Percentiles rank a stretch among this genome's conserved stretches.
phyloP scores from a whole-genome alignment of 148 eudicot species.

The Nepenthes mirabilis region DNA sequence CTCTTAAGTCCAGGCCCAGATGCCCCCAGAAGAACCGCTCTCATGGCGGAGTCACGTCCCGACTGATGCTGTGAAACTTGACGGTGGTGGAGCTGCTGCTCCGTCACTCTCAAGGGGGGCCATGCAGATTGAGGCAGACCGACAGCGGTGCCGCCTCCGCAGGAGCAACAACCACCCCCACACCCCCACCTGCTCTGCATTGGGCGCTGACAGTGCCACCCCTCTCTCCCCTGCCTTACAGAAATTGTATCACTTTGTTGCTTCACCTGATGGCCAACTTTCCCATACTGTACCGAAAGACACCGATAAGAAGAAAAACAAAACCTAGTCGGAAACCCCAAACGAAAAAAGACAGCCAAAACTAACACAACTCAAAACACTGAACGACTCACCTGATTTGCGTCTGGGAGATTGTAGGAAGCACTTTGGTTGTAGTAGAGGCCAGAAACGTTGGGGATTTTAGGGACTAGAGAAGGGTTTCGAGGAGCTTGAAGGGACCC shows the following conservation, averaged over 20 bases:
- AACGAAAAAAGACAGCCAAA: neutral
- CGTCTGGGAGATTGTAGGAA: conserved; percentile 5
- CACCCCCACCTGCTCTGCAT: neutral
- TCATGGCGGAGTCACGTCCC: conserved; percentile 7
- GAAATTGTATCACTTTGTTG: conserved; percentile 10
- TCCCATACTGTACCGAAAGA: conserved; percentile 2
- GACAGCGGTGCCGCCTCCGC: conserved; percentile 3
- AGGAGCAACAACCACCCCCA: neutral
- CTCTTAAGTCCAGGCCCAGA: conserved; percentile 20
- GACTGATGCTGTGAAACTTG: neutral
- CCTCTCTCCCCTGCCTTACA: conserved; percentile 14
- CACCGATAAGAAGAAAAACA: too few species aligned
- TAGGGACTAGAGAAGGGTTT: conserved; percentile 3
- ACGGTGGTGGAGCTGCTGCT: neutral
- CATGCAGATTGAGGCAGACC: conserved; percentile 35
- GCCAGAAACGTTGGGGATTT: neutral
- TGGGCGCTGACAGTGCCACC: conserved; percentile 9
- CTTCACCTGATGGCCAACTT: conserved; percentile 11
- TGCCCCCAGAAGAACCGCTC: conserved; percentile 12
- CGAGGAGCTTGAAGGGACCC: conserved; percentile 4
- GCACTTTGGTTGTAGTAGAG: conserved; percentile 6
- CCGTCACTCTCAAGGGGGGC: conserved; percentile 14
- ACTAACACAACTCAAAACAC: neutral
- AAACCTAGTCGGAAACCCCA: neutral
- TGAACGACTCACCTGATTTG: conserved; percentile 4